Evolutionary conservation across 1,139 yeast species (phyloP).

Genomic region (Lipomyces yarrowii): DNA sequence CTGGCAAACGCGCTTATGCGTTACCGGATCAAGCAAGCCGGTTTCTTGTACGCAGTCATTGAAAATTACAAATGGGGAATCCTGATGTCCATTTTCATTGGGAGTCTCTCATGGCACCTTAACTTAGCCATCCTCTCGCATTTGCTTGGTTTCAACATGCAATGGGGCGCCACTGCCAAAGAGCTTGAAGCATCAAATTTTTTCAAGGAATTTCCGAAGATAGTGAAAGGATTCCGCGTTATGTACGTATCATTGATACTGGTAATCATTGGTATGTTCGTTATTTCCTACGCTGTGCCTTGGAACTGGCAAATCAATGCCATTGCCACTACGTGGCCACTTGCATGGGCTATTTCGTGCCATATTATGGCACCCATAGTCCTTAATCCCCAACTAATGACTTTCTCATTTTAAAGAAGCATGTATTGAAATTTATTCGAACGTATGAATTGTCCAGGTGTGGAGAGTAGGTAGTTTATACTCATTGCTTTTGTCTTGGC

Average conservation of each 20-base stretch:
- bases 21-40: conserved; percentile 19
- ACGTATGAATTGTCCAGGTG: too few species aligned
- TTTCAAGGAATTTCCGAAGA: conserved; percentile 31
- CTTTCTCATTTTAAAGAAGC: not conserved
- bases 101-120: conserved; percentile 31
- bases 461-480: too few species aligned
- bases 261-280: not conserved
- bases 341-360: not conserved
- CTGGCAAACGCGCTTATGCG: conserved; percentile 28
- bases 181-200: conserved; percentile 30
- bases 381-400: not conserved
- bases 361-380: not conserved
- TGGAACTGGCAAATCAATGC: not conserved
- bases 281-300: not conserved
- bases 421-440: not conserved
- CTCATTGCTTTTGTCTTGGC: too few species aligned
- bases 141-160: conserved; percentile 28
- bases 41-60: conserved; percentile 23
- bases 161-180: conserved; percentile 33
- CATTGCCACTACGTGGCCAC: not conserved
- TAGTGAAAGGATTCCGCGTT: conserved; percentile 14
- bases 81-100: conserved; percentile 27
- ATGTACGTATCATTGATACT: not conserved
- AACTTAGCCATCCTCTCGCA: conserved; percentile 27
- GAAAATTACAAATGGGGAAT: conserved; percentile 27